Conservation (phyloP, 306 rosid species). For the Casuarina cunninghamiana region DNA sequence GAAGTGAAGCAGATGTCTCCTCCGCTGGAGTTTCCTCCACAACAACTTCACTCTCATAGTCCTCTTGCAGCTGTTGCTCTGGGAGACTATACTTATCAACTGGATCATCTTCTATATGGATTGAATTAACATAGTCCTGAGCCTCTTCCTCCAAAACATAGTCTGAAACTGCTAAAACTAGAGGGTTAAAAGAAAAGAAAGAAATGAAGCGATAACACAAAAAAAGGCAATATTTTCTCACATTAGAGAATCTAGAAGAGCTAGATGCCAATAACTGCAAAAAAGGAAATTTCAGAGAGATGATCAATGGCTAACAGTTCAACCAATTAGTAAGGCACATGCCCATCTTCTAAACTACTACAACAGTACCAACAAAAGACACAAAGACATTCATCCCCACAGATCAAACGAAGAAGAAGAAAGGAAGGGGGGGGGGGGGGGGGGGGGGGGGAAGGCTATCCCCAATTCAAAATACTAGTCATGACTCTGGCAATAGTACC, state of each 20-base stretch:
- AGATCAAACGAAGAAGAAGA: not conserved
- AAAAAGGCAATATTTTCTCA: not conserved
- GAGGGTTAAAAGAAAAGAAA: conserved; percentile 24
- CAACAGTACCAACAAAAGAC: not conserved
- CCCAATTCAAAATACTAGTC: not conserved
- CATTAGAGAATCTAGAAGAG: not conserved
- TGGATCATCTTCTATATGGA: conserved; percentile 79
- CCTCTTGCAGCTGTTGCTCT: conserved; percentile 75
- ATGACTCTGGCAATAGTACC: not conserved
- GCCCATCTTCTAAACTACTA: not conserved
- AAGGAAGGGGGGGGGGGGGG: no score
- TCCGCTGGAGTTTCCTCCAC: conserved; percentile 78
- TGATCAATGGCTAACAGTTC: not conserved
- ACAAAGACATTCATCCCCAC: not conserved
- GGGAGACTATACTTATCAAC: conserved; percentile 84
- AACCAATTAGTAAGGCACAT: not conserved
- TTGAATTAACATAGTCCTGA: conserved; percentile 63
- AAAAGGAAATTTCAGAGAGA: not conserved
- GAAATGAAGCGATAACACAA: not conserved
- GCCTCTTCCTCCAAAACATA: conserved; percentile 85
- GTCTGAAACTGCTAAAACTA: conserved; percentile 56
- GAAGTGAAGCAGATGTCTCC: conserved; percentile 50
- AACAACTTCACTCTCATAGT: conserved; percentile 62
- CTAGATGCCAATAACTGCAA: not conserved
- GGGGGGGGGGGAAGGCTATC: not conserved